Evolutionary conservation across 768 basidiomycete species (phyloP).

Genomic region (Vishniacozyma victoriae): DNA sequence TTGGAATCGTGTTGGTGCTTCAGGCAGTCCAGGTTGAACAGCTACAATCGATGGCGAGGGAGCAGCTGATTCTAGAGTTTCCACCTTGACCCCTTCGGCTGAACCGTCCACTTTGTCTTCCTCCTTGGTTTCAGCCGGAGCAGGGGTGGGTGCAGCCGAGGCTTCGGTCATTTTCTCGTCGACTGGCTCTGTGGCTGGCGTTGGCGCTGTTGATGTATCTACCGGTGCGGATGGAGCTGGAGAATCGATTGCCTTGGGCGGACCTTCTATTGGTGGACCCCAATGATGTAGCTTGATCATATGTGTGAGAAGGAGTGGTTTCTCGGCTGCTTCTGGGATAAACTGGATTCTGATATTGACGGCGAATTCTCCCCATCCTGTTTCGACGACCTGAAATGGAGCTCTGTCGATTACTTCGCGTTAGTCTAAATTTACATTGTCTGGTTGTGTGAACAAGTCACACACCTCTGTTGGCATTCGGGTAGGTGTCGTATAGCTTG

Average conservation of each 20-base stretch:
- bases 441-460: constrained; percentile 12
- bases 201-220: not conserved
- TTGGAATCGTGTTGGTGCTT: not conserved
- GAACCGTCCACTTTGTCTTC: not conserved
- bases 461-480: constrained; percentile 82
- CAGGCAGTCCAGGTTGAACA: not conserved
- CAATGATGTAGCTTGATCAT: constrained; percentile 76
- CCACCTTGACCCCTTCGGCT: not conserved
- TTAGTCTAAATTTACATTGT: not conserved
- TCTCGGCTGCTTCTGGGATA: constrained; percentile 81
- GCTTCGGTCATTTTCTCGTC: not conserved
- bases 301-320: constrained; percentile 78
- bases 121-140: not conserved
- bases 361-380: constrained; percentile 99
- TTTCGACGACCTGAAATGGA: constrained; percentile 92
- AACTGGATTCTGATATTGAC: constrained; percentile 88
- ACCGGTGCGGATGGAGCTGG: not conserved
- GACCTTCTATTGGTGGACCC: constrained; percentile 33
- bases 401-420: constrained; percentile 75
- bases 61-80: not conserved
- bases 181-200: not conserved
- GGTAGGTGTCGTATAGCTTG: constrained; percentile 94
- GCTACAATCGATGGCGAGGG: too few relatives aligned
- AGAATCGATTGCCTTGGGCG: constrained; percentile 52
- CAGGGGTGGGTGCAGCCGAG: not conserved